phyloP scores from a whole-genome alignment of 2,329 filamentous ascomycete genomes.

The Grosmannia serpens region DNA sequence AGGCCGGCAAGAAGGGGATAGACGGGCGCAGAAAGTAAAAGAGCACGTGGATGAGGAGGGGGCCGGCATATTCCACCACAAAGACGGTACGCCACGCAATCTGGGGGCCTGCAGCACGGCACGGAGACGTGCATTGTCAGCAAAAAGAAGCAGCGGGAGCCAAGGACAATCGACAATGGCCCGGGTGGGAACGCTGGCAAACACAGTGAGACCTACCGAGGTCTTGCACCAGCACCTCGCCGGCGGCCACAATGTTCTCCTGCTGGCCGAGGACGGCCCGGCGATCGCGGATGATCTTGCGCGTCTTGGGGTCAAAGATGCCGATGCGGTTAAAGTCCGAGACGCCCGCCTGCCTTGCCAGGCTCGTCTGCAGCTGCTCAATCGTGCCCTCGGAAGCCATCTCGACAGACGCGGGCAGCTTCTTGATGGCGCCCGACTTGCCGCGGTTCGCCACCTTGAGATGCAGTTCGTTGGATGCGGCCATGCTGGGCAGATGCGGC shows the following conservation, averaged over 20 bases:
- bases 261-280: conserved; percentile 39
- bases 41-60: conserved; percentile 74
- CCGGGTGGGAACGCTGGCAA: neutral
- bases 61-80: conserved; percentile 88
- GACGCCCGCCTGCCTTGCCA: conserved; percentile 40
- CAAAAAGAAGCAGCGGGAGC: neutral
- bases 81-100: conserved; percentile 90
- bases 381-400: conserved; percentile 40
- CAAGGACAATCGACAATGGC: neutral
- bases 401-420: conserved; percentile 40
- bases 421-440: conserved; percentile 39
- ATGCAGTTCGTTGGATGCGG: conserved; percentile 15
- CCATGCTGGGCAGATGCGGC: conserved; percentile 7
- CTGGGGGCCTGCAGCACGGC: conserved; percentile 54
- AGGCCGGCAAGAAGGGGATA: conserved; percentile 36
- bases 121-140: neutral
- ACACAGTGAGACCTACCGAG: conserved; percentile 50
- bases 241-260: conserved; percentile 32
- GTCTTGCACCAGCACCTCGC: conserved; percentile 78
- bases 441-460: conserved; percentile 33
- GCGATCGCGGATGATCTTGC: conserved; percentile 53
- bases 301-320: conserved; percentile 47
- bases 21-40: conserved; percentile 63
- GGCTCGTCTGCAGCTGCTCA: conserved; percentile 45
- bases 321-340: conserved; percentile 51